Base-by-base conservation (phyloP, 2,329 filamentous ascomycete species). In the Magnaporthales sp. region DNA sequence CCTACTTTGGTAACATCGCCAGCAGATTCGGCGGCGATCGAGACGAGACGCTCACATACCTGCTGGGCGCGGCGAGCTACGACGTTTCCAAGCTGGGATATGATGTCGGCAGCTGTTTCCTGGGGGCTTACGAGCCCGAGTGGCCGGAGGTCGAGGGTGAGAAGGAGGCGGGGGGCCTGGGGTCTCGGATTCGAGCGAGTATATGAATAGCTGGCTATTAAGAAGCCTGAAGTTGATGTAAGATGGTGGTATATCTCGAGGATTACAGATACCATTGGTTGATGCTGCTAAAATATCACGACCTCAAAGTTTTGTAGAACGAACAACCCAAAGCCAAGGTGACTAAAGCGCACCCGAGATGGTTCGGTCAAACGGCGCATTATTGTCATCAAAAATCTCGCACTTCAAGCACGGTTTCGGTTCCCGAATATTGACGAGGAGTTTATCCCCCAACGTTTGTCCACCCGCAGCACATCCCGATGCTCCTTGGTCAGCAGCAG, bases 1-100 rank as follows among this genome's bases (percentile, higher is more conserved):
- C 31, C 9, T 63, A 63, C 22, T 63, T 63, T 63, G 62, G n/a
- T 30, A 24, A 26, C 62, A 63, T 63, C 62, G 9, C 62, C n/a
- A 63, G 62, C 62, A 38, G 24, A n/a, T 38, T 63, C 30, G 62
- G 31, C 62, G 29, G 30, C 8, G n/a, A 31, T 24, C n/a, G 30
- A n/a, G 24, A 46, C n/a, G 62, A 63, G 3, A 38, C 32, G 62
- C 62, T 63, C n/a, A 63, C 62, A 4, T 63, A 63, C 22, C 31
- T 63, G 4, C 30, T 15, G 29, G 30, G 30, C n/a, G 30, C 62
- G 2, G 62, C 31, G 19, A 31, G 32, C 8, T 46, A 46, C n/a
- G 62, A 38, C n/a, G 29, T 27, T 10, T 32, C 62, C 30, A 15
- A 31, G 31, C 62, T 63, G n/a, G 62, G 31, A 10, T 38, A 32